Evolutionary conservation across 441 rosid species (phyloP).

Genomic region (Euphorbia celastroides): DNA sequence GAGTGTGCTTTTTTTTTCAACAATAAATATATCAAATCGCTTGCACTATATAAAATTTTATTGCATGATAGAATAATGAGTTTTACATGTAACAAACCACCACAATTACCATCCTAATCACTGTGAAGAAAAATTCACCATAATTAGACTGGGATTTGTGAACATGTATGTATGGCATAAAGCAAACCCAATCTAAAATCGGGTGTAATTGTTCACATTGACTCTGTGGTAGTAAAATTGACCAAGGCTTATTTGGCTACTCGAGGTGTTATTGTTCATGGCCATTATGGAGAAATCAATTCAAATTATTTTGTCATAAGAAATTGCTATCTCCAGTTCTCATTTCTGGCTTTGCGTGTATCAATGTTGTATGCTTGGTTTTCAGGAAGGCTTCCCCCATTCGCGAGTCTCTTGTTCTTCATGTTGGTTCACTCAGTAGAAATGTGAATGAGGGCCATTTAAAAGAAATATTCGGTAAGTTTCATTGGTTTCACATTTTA

Average conservation of each 20-base stretch:
- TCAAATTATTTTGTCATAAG: not conserved
- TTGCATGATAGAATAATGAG: not conserved
- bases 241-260: no score
- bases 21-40: not conserved
- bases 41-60: no score
- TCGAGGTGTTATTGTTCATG: no score
- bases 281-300: no score
- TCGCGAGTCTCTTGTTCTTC: constrained; percentile 86
- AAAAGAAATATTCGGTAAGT: constrained; percentile 85
- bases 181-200: no score
- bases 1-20: not conserved
- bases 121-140: no score
- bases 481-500: not conserved
- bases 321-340: not conserved
- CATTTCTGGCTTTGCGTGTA: not conserved
- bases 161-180: no score
- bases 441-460: constrained; percentile 95
- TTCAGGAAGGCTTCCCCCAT: constrained; percentile 76
- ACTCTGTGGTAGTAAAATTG: no score
- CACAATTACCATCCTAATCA: no score
- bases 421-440: constrained; percentile 72
- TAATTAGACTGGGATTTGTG: no score
- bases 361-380: constrained; percentile 4
- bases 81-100: not conserved
- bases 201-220: no score